These are phyloP conservation scores for Nicotiana paniculata DNA, from an alignment of 257 asterid genomes.

Conservation along the genomic window DNA sequence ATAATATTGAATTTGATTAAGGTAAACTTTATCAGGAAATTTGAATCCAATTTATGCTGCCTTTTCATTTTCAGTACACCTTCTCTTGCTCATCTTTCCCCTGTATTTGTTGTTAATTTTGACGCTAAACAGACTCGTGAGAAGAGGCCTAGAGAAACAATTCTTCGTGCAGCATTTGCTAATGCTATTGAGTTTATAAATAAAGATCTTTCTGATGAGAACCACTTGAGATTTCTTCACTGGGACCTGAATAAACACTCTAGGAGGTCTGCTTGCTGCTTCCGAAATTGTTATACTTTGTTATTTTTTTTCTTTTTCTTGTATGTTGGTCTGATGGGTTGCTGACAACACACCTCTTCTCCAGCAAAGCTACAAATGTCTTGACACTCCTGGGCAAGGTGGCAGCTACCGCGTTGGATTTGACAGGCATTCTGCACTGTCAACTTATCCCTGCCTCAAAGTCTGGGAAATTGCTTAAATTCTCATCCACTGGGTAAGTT, in stretches of 20 bases:
- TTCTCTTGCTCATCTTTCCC: background rate
- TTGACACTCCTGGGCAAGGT: constrained; percentile 60
- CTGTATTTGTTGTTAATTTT: constrained; percentile 1
- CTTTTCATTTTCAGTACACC: constrained; percentile 8
- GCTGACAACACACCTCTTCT: constrained; percentile 4
- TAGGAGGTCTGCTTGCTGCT: constrained; percentile 39
- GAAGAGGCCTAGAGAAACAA: constrained; percentile 92
- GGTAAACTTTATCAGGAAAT: constrained; percentile 34
- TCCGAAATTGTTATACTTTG: background rate
- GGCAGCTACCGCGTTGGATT: constrained; percentile 63
- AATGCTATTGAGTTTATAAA: constrained; percentile 76
- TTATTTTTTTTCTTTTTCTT: background rate
- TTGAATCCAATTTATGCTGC: constrained; percentile 1
- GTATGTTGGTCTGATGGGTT: background rate
- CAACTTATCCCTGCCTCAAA: constrained; percentile 44
- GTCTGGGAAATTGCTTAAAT: constrained; percentile 24
- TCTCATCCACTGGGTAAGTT: constrained; percentile 20
- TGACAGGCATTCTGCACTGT: constrained; percentile 72
- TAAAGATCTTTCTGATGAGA: constrained; percentile 51
- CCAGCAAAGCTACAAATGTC: constrained; percentile 61
- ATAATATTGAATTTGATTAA: constrained; percentile 83
- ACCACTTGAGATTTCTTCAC: constrained; percentile 83
- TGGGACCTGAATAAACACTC: constrained; percentile 88
- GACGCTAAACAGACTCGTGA: constrained; percentile 56
- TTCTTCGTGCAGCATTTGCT: constrained; percentile 74